These are phyloP conservation scores for Scedosporium minutisporum DNA, from an alignment of 2,329 filamentous ascomycete species.

Conservation along the genomic window DNA sequence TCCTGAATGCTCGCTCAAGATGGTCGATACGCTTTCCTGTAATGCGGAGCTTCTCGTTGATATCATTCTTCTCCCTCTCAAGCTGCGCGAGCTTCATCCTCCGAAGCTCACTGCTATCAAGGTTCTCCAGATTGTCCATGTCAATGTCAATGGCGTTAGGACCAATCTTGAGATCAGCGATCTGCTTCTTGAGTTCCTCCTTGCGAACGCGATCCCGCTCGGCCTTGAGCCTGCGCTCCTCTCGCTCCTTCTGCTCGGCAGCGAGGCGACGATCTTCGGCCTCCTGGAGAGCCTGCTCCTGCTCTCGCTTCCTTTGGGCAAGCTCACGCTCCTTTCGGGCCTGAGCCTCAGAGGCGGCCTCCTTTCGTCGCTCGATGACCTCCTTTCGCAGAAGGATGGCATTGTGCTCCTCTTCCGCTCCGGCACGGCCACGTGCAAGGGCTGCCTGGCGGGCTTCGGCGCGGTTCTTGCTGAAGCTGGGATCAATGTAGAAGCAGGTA, in stretches of 20 bases:
- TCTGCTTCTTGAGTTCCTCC: conserved; percentile 87
- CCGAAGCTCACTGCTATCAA: conserved; percentile 84
- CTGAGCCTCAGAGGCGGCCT: conserved; percentile 80
- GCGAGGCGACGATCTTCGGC: conserved; percentile 80
- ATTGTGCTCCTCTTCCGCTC: conserved; percentile 83
- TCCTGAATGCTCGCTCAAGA: conserved; percentile 90
- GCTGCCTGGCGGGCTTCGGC: conserved; percentile 71
- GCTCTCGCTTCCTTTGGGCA: conserved; percentile 75
- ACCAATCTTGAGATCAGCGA: conserved; percentile 82
- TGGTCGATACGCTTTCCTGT: conserved; percentile 96
- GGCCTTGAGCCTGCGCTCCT: conserved; percentile 73
- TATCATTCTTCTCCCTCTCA: conserved; percentile 95
- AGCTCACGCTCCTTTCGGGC: conserved; percentile 89
- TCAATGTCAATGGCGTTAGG: conserved; percentile 69
- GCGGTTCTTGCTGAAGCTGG: conserved; percentile 74
- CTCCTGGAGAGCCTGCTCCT: conserved; percentile 79
- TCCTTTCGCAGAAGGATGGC: conserved; percentile 80
- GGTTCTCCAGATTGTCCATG: conserved; percentile 69
- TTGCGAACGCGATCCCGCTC: conserved; percentile 85
- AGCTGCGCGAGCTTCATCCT: conserved; percentile 91
- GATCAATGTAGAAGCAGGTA: conserved; percentile 92
- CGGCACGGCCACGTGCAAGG: conserved; percentile 70
- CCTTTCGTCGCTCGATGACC: conserved; percentile 93
- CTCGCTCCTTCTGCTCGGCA: conserved; percentile 88
- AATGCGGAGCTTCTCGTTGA: conserved; percentile 81